Evolutionary conservation across 805 yeast species (phyloP), one percentile per base, ranked within the genome.

Genomic region (Myxozyma geophila): DNA sequence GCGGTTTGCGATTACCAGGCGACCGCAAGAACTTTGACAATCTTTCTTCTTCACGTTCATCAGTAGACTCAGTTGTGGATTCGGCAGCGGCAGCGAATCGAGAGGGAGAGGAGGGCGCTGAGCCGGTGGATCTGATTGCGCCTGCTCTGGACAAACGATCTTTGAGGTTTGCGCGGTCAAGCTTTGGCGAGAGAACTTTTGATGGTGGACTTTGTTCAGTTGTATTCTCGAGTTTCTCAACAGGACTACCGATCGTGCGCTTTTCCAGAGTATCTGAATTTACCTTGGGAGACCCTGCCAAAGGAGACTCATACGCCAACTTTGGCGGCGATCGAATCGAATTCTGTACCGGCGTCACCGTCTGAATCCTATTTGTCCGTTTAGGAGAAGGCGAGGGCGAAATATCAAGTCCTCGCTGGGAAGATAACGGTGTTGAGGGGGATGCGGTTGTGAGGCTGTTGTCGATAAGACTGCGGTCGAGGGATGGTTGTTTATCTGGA

Each of bases 41-140:
- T 10, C 67, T 59, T 52, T 63, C 64, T 46, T 63, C 67, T 36
- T 63, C 67, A 5, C 64, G 58, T 37, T 47, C 59, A 35, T 61
- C 58, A 7, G 58, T 54, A 2, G 28, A 12, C n/a, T 23, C 50
- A 8, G 35, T 41, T 13, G 10, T 37, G 19, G 19, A 3, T 13
- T 23, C 19, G 28, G 40, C 48, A 8, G 37, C 6, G 3, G 23
- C 13, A 6, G 48, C 23, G 13, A 15, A 37, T 17, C 56, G 56
- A 6, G 56, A 40, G 7, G 48, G 47, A 9, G 56, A 13, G 1
- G 48, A 53, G 9, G 46, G 43, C 33, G 46, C 37, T 21, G 51
- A 48, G 9, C 15, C 15, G 17, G 35, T 10, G 3, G 48, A 17
- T 19, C 19, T 44, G 13, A 17, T 5, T 19, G 36, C 23, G 54